A percentile compares a stretch with the other conserved stretches of the same genome.
phyloP scores from a whole-genome alignment of 768 basidiomycete species.

The Lentinula guzmanii region DNA sequence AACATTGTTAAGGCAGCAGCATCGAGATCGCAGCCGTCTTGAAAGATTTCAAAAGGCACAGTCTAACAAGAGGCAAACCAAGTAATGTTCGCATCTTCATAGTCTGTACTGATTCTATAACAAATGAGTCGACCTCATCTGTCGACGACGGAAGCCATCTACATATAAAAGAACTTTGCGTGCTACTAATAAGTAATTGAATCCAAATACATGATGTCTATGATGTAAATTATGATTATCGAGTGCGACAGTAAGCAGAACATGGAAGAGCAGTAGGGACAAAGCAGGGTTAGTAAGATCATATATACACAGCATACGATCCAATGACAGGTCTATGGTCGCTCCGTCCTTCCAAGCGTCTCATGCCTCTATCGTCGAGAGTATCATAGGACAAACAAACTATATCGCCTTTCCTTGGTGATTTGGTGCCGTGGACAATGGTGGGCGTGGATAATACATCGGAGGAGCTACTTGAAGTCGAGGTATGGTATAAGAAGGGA shows the following conservation, averaged over 20 bases:
- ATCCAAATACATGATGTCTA: not conserved
- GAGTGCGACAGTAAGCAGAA: not conserved
- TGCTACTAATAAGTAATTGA: not conserved
- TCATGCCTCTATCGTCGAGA: constrained; percentile 71
- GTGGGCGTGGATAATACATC: constrained; percentile 10
- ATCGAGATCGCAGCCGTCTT: not conserved
- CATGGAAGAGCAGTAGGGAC: not conserved
- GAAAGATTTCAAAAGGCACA: not conserved
- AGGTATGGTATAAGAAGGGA: constrained; percentile 29
- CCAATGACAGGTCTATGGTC: constrained; percentile 88
- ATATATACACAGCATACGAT: constrained; percentile 65
- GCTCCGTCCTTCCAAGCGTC: constrained; percentile 67
- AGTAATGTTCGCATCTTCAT: not conserved
- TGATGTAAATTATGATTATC: not conserved
- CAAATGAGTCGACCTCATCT: too few relatives aligned
- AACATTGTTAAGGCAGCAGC: constrained; percentile 11
- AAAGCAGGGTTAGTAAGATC: constrained; percentile 8
- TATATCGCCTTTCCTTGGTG: constrained; percentile 59
- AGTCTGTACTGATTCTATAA: too few relatives aligned
- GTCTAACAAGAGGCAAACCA: not conserved
- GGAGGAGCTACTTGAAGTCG: constrained; percentile 16
- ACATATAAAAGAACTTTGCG: too few relatives aligned
- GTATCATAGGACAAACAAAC: constrained; percentile 68
- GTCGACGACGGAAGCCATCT: too few relatives aligned
- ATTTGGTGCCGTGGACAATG: constrained; percentile 13